phyloP scores from a whole-genome alignment of 2,329 filamentous ascomycete genomes.

The Ilyonectria sp. region DNA sequence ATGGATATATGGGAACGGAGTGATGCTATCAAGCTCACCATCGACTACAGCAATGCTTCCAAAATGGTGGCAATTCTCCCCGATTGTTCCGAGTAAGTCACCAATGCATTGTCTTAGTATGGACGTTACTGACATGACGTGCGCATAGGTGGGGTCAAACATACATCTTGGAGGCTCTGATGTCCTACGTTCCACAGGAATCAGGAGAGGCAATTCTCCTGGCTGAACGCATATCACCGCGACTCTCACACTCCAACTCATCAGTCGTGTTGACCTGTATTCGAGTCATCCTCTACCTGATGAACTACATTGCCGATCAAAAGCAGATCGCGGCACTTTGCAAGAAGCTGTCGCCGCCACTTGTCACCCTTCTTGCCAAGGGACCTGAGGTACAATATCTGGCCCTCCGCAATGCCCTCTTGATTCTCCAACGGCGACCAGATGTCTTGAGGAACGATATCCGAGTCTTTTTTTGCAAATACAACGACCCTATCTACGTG shows the following conservation, averaged over 20 bases:
- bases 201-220: constrained; percentile 88
- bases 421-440: constrained; percentile 93
- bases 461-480: constrained; percentile 99
- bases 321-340: constrained; percentile 90
- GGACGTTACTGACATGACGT: constrained; percentile 30
- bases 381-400: constrained; percentile 99
- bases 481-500: constrained; percentile 99
- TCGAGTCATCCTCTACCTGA: constrained; percentile 94
- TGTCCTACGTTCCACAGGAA: constrained; percentile 97
- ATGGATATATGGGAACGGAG: constrained; percentile 99
- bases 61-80: constrained; percentile 98
- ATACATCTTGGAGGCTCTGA: constrained; percentile 96
- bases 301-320: constrained; percentile 97
- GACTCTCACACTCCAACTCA: constrained; percentile 96
- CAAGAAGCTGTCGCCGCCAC: constrained; percentile 92
- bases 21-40: constrained; percentile 97
- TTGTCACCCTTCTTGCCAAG: constrained; percentile 95
- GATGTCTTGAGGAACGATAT: constrained; percentile 98
- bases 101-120: neutral
- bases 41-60: constrained; percentile 96
- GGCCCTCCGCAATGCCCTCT: constrained; percentile 90
- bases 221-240: constrained; percentile 94
- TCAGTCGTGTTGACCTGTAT: constrained; percentile 97
- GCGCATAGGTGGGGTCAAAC: constrained; percentile 91
- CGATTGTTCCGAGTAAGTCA: constrained; percentile 94